phyloP scores from a whole-genome alignment of 495 filamentous ascomycete species.

The Aeminium ludgeri region DNA sequence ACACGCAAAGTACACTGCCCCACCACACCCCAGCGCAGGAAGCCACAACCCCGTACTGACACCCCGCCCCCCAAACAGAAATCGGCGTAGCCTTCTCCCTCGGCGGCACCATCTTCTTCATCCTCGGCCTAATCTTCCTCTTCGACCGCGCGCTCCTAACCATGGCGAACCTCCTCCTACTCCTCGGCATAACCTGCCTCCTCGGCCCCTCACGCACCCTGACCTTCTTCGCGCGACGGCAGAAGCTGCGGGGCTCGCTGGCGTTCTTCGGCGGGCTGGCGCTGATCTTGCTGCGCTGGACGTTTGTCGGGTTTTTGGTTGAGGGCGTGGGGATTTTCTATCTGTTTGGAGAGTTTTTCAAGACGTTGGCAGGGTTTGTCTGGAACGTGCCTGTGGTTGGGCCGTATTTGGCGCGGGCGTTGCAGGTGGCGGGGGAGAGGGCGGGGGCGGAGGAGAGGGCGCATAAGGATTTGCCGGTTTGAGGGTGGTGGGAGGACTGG shows the following conservation, averaged over 20 bases:
- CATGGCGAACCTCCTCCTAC: constrained; percentile 96
- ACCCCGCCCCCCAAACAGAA: constrained; percentile 35
- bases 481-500: too few relatives aligned
- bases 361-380: constrained; percentile 78
- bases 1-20: constrained; percentile 66
- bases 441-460: constrained; percentile 15
- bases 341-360: constrained; percentile 87
- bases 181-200: constrained; percentile 84
- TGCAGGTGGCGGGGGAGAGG: constrained; percentile 48
- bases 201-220: constrained; percentile 86
- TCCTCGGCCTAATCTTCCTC: constrained; percentile 86
- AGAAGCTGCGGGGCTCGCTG: constrained; percentile 81
- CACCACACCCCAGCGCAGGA: not conserved
- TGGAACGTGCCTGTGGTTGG: constrained; percentile 73
- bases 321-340: constrained; percentile 87
- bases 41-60: not conserved
- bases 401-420: constrained; percentile 52
- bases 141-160: constrained; percentile 91
- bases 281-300: constrained; percentile 77
- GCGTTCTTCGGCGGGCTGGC: constrained; percentile 78
- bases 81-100: constrained; percentile 92
- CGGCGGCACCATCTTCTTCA: constrained; percentile 79
- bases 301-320: constrained; percentile 71
- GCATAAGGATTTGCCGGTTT: constrained; percentile 18
- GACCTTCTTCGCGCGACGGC: constrained; percentile 79